Base-by-base conservation (phyloP, 23 red algal genomes). In the Gracilaria gracilis region DNA sequence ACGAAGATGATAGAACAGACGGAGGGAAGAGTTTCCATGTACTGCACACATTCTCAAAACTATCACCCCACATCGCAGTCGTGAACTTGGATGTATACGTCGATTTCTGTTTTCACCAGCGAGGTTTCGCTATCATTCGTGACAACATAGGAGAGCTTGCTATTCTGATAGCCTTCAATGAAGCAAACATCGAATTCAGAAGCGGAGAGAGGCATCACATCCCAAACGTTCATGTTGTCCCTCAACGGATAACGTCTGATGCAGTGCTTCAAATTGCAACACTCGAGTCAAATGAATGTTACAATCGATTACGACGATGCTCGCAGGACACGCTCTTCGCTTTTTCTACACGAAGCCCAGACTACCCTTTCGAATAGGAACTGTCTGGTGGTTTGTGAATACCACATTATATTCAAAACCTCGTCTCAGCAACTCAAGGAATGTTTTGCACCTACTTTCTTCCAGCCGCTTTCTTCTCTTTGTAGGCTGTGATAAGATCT, bases 391-490 rank as follows among this genome's bases (percentile, higher is more conserved):
- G 20, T 6, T 55, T 51, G 40, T 33, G 25, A 79, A 16, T 54
- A 7, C n/a, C n/a, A n/a, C n/a, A n/a, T n/a, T n/a, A n/a, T n/a
- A n/a, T n/a, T n/a, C n/a, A n/a, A n/a, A n/a, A n/a, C n/a, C n/a
- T n/a, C n/a, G n/a, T n/a, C n/a, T n/a, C n/a, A n/a, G n/a, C n/a
- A n/a, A n/a, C n/a, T n/a, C n/a, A n/a, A n/a, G n/a, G n/a, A n/a
- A n/a, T n/a, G n/a, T n/a, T n/a, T n/a, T n/a, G 25, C 16, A 47
- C 29, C 65, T 51, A 87, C 61, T 95, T 95, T 33, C 93, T 78
- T 8, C 86, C 87, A 25, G 78, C 93, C 20, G 73, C 76, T 74
- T 85, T 95, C 88, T 95, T 95, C 71, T 95, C 80, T 46, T 61
- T 81, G 65, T 95, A 86, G 15, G 38, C 86, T 48, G 89, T 79